Base-by-base conservation (phyloP, 2,329 filamentous ascomycete genomes). In the Cladosporium sp. region DNA sequence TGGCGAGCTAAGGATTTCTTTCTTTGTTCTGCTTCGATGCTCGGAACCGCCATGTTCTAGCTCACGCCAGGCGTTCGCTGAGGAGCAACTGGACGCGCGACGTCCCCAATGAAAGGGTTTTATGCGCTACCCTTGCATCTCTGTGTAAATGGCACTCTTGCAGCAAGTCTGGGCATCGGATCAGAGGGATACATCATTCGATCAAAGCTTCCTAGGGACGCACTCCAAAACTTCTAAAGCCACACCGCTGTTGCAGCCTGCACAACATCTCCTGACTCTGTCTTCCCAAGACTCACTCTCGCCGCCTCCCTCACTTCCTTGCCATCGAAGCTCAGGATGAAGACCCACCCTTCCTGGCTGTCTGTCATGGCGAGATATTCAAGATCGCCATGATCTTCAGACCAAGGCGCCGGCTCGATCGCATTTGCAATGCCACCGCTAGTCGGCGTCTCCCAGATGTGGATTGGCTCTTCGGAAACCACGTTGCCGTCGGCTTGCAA, bases 301-400 rank as follows among this genome's bases (percentile, higher is more conserved):
- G 73, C 67, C 26, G 72, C 72, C 56, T 76, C 75, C 10, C 32
- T 63, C 1, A 77, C 69, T 62, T 70, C 67, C 64, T 70, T 72
- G 0, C 74, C 73, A 68, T 77, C 73, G 58, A 77, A 77, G 11
- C 66, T 65, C 14, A 77, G 65, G 2, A 76, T 67, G n/a, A 71
- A 75, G 7, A 76, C 74, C 66, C 69, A 71, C 0, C 75, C 74
- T 57, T 76, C 73, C 54, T 76, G 69, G 59, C 74, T 76, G 62
- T 77, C 75, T 2, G 74, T 76, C 69, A 77, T 63, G 5, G 75
- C 75, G 43, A 77, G 34, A 54, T 76, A 76, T 60, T 77, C 74
- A 1, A 67, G 53, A 21, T 65, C 68, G 1, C 65, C 67, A 46
- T 67, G 65, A 16, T 67, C 57, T 39, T 68, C 57, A 14, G 34